A percentile compares a stretch with the other conserved stretches of the same genome.
Conservation (phyloP, 306 rosid species). For the Castanea mollissima region DNA sequence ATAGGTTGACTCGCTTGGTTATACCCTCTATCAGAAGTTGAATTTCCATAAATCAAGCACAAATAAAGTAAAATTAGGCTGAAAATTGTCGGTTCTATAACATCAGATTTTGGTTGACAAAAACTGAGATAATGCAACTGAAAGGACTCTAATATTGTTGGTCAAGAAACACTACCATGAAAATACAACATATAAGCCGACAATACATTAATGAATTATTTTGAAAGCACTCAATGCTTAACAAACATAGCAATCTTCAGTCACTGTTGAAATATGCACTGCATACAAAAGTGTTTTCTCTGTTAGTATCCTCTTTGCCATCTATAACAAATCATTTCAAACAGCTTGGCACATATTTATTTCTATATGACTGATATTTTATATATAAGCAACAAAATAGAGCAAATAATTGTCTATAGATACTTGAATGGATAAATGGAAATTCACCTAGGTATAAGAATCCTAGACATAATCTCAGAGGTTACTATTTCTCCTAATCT, state of each 20-base stretch:
- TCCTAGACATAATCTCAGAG: constrained; percentile 8
- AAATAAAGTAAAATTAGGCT: constrained; percentile 13
- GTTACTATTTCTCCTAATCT: constrained; percentile 17
- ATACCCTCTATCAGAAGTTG: constrained; percentile 21
- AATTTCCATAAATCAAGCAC: constrained; percentile 53
- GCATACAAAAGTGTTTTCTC: constrained; percentile 13
- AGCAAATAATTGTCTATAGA: neutral
- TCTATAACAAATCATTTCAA: constrained; percentile 17
- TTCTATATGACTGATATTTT: constrained; percentile 9
- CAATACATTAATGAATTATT: neutral
- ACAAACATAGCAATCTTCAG: constrained; percentile 27
- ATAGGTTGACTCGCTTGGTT: constrained; percentile 21
- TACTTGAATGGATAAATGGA: no score
- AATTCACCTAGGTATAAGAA: constrained; percentile 4
- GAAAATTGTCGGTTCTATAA: neutral
- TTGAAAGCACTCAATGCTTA: neutral
- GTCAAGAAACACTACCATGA: neutral
- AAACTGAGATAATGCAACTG: neutral
- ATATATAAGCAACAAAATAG: neutral
- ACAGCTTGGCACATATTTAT: constrained; percentile 5
- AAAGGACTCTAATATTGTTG: neutral
- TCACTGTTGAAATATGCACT: constrained; percentile 23
- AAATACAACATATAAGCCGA: neutral
- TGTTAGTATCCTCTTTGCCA: constrained; percentile 16
- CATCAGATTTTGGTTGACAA: neutral